Evolutionary conservation across 495 filamentous ascomycete genomes (phyloP).

Genomic region (Choiromyces venosus): DNA sequence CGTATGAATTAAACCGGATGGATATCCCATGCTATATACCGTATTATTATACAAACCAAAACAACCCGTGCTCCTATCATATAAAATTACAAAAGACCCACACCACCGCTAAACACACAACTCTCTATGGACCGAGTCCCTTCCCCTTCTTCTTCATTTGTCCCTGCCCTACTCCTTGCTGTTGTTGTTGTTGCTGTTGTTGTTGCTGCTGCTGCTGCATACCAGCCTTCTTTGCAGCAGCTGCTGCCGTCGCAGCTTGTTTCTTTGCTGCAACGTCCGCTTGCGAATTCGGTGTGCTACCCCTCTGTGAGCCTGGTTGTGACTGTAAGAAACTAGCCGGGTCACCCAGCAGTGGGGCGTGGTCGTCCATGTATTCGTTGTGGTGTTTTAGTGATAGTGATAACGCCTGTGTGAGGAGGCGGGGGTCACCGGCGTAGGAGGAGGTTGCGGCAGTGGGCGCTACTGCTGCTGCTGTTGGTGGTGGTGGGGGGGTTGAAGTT

Average conservation of each 20-base stretch:
- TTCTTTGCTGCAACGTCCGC: not conserved
- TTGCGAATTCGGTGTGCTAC: constrained; percentile 3
- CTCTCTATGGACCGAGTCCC: not conserved
- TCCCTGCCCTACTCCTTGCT: not conserved
- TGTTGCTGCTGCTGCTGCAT: not conserved
- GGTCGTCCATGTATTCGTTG: constrained; percentile 83
- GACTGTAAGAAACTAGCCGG: constrained; percentile 35
- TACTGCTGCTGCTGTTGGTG: no score
- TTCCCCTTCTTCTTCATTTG: not conserved
- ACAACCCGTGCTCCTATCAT: not conserved
- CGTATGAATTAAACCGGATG: not conserved
- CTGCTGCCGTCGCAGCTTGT: not conserved
- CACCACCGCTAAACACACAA: not conserved
- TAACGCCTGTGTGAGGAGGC: constrained; percentile 18
- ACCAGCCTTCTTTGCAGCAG: not conserved
- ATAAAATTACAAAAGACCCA: not conserved
- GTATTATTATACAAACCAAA: not conserved
- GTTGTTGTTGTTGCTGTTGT: not conserved
- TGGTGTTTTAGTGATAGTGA: constrained; percentile 12
- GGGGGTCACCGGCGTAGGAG: constrained; percentile 28
- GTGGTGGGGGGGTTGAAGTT: constrained; percentile 55
- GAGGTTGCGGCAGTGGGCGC: constrained; percentile 19
- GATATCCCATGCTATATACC: not conserved
- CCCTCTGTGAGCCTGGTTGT: constrained; percentile 4
- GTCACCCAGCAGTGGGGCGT: constrained; percentile 37